These are phyloP conservation scores for Bryoerythrophyllum caledonicum DNA, from an alignment of 225 moss, liverwort and hornwort species.

Conservation along the genomic window DNA sequence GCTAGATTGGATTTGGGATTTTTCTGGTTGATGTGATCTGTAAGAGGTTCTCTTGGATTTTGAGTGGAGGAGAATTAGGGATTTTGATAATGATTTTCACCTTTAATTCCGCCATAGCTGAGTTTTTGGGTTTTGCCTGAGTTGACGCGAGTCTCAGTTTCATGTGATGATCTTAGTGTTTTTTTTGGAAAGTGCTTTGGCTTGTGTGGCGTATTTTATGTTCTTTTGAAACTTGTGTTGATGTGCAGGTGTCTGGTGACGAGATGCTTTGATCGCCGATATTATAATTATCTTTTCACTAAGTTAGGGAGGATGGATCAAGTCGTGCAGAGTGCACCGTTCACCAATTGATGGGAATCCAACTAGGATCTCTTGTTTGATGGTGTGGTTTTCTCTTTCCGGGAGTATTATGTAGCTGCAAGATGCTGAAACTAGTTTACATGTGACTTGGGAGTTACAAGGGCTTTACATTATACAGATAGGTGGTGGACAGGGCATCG, in stretches of 20 bases:
- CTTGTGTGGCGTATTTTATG: background rate
- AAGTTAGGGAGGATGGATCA: background rate
- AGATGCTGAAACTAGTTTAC: background rate
- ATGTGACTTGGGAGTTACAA: conserved; percentile 25
- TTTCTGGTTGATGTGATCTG: background rate
- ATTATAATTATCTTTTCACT: background rate
- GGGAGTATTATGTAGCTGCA: conserved; percentile 9
- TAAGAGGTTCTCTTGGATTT: background rate
- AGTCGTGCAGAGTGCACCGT: conserved; percentile 12
- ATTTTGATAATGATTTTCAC: background rate
- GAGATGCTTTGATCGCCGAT: conserved; percentile 12
- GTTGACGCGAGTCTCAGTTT: background rate
- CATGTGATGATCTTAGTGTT: background rate
- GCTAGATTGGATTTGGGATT: background rate
- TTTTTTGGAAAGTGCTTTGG: conserved; percentile 5
- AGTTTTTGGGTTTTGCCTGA: background rate
- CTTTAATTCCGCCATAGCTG: background rate
- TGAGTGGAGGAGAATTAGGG: background rate
- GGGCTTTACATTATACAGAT: conserved; percentile 25
- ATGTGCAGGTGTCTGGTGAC: conserved; percentile 28
- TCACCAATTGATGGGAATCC: conserved; percentile 15
- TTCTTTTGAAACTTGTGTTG: conserved; percentile 2
- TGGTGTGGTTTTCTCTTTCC: background rate
- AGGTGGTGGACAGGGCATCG: conserved; percentile 13
- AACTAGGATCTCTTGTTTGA: background rate